A percentile compares a stretch with the other conserved stretches of the same genome.
phyloP scores from a whole-genome alignment of 1,139 yeast species.

The Pichia cactophila region DNA sequence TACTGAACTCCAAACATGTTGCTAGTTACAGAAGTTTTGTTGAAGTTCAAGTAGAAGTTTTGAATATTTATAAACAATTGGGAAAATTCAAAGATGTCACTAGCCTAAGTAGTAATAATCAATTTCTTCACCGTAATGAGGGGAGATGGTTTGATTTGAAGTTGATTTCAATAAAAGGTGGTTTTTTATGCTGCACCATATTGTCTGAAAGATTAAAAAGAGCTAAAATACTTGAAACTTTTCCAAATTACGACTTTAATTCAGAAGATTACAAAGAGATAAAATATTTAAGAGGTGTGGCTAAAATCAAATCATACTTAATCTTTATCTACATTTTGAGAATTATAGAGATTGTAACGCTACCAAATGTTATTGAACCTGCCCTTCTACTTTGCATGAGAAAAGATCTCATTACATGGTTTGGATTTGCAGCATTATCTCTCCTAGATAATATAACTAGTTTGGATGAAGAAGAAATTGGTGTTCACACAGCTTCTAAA shows the following conservation, averaged over 20 bases:
- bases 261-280: not conserved
- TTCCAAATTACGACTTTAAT: not conserved
- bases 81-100: not conserved
- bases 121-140: not conserved
- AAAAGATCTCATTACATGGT: not conserved
- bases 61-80: not conserved
- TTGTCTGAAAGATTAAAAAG: not conserved
- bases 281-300: not conserved
- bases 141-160: not conserved
- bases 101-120: not conserved
- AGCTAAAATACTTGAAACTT: not conserved
- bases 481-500: not conserved
- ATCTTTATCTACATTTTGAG: not conserved
- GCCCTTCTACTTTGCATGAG: constrained; percentile 27
- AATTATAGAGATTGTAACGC: constrained; percentile 43
- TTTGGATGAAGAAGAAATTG: not conserved
- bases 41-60: not conserved
- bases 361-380: constrained; percentile 47
- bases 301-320: not conserved
- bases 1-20: not conserved
- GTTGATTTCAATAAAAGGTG: not conserved
- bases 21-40: not conserved
- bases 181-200: not conserved
- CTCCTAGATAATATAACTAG: not conserved
- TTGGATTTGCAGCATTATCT: constrained; percentile 2